These are phyloP conservation scores for Penium margaritaceum DNA, from an alignment of 139 green algal species.

Conservation along the genomic window DNA sequence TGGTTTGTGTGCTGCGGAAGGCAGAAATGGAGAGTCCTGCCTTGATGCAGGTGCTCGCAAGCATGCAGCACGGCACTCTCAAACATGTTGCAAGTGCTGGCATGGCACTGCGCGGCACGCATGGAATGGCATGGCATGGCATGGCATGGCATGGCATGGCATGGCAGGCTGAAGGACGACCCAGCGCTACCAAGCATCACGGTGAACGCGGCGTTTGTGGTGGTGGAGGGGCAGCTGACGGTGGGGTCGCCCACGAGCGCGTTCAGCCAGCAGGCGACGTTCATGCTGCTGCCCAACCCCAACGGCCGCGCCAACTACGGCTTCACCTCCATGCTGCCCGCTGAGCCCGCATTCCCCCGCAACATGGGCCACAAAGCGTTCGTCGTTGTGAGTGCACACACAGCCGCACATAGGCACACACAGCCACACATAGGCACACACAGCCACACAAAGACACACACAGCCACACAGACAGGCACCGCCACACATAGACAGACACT, in stretches of 20 bases:
- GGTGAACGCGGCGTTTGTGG: slow-evolving; percentile 15
- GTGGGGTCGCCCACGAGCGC: background rate
- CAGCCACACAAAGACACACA: no score
- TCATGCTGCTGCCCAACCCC: slow-evolving; percentile 26
- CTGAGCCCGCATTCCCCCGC: background rate
- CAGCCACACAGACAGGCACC: no score
- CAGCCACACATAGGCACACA: no score
- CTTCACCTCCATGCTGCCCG: slow-evolving; percentile 5
- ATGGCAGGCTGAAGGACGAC: background rate
- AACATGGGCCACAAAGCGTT: slow-evolving; percentile 28
- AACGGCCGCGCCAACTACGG: background rate
- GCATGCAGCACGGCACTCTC: no score
- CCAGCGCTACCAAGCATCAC: background rate
- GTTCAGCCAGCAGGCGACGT: slow-evolving; percentile 4
- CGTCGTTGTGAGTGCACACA: slow-evolving; percentile 14
- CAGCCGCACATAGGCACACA: background rate
- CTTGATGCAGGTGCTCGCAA: no score
- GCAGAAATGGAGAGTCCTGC: no score
- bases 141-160: no score
- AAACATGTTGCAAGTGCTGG: no score
- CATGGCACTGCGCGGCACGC: no score
- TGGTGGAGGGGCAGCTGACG: slow-evolving; percentile 25
- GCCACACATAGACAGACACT: no score
- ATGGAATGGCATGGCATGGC: no score
- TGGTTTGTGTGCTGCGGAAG: no score